phyloP scores from a whole-genome alignment of 2,329 filamentous ascomycete species.

The Xylariaceae sp. region DNA sequence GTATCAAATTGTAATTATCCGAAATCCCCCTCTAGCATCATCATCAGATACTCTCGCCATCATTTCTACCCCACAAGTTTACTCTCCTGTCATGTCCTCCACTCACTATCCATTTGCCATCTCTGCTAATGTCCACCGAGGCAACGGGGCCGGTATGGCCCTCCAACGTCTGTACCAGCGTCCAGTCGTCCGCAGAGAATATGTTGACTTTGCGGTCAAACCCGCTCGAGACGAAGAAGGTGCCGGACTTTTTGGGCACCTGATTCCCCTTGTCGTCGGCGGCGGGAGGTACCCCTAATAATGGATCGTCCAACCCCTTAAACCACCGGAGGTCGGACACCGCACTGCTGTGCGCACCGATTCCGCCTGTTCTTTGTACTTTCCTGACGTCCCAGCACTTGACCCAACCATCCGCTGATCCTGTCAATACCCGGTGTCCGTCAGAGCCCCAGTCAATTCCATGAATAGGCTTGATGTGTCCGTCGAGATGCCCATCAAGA shows the following conservation, averaged over 20 bases:
- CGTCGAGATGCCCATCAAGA: constrained; percentile 77
- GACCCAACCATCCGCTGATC: constrained; percentile 89
- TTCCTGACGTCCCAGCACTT: constrained; percentile 98
- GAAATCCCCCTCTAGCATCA: constrained; percentile 1
- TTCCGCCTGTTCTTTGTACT: constrained; percentile 74
- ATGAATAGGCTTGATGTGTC: constrained; percentile 85
- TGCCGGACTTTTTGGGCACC: constrained; percentile 78
- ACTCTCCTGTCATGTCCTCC: constrained; percentile 92
- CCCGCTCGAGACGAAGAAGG: constrained; percentile 84
- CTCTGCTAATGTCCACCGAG: constrained; percentile 80
- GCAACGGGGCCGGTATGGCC: constrained; percentile 91
- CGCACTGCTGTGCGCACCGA: constrained; percentile 86
- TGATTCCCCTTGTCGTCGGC: constrained; percentile 61
- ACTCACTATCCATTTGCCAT: constrained; percentile 90
- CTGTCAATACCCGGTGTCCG: constrained; percentile 86
- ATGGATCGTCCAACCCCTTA: constrained; percentile 75
- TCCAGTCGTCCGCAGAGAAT: constrained; percentile 96
- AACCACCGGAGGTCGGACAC: constrained; percentile 94
- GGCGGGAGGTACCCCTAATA: constrained; percentile 56
- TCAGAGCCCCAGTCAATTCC: constrained; percentile 89
- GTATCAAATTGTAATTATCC: constrained; percentile 24
- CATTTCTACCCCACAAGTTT: constrained; percentile 91
- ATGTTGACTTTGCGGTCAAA: constrained; percentile 96
- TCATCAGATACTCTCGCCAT: constrained; percentile 51
- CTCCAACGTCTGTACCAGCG: constrained; percentile 76